Conservation (phyloP, 257 asterid genomes). For the Henckelia pumila region DNA sequence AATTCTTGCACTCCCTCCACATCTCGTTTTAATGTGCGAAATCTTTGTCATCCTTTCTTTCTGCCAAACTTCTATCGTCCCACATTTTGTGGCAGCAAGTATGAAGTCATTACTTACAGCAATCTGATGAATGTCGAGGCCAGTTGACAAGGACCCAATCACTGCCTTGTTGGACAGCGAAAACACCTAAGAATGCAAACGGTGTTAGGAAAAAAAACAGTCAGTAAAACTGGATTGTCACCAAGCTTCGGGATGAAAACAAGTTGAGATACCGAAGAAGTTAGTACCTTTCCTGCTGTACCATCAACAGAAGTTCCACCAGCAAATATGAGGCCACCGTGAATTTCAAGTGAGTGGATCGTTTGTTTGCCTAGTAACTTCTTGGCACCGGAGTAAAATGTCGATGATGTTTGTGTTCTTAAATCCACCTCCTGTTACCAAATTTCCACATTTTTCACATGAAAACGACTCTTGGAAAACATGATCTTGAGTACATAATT, state of each 20-base stretch:
- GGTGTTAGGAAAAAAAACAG: not conserved
- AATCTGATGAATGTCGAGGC: constrained; percentile 50
- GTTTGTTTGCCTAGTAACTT: constrained; percentile 70
- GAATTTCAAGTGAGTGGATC: constrained; percentile 46
- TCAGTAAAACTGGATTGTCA: not conserved
- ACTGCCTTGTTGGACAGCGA: constrained; percentile 68
- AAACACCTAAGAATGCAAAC: constrained; percentile 47
- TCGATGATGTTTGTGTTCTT: constrained; percentile 43
- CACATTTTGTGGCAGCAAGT: constrained; percentile 64
- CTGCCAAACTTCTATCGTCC: constrained; percentile 67
- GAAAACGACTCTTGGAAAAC: not conserved
- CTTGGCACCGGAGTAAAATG: constrained; percentile 66
- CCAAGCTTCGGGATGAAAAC: not conserved
- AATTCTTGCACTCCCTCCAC: constrained; percentile 42
- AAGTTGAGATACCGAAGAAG: not conserved
- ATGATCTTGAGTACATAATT: not conserved
- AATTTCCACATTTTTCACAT: not conserved
- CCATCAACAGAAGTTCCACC: constrained; percentile 72
- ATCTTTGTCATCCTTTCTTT: constrained; percentile 54
- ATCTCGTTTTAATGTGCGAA: constrained; percentile 42
- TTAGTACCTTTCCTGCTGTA: constrained; percentile 66
- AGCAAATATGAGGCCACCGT: constrained; percentile 46
- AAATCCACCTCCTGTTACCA: constrained; percentile 69
- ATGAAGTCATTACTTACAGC: constrained; percentile 55
- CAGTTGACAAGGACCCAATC: constrained; percentile 48